Percentiles rank a stretch among this genome's conserved stretches.
Evolutionary conservation across 2,329 filamentous ascomycete genomes (phyloP).

Genomic region (Beauveria asiatica): DNA sequence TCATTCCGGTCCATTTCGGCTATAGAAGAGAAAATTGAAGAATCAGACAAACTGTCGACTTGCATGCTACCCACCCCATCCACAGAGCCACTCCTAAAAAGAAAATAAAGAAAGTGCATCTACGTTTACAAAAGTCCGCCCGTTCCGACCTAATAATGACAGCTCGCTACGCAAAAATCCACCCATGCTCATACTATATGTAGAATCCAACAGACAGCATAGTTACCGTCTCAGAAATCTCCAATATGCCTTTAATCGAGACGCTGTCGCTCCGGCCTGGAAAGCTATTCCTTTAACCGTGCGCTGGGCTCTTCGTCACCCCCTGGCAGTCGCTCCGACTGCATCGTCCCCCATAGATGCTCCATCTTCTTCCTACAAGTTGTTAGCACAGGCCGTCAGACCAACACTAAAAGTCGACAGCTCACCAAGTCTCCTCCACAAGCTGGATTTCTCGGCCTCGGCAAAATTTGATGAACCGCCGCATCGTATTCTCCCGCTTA

Average conservation of each 20-base stretch:
- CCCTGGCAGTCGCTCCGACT: slow-evolving; percentile 24
- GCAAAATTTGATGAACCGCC: slow-evolving; percentile 41
- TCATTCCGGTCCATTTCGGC: too few species aligned
- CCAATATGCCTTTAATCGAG: too few species aligned
- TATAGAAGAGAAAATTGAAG: neutral
- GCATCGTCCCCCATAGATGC: slow-evolving; percentile 26
- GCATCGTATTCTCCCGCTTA: slow-evolving; percentile 43
- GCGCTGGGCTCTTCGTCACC: slow-evolving; percentile 20
- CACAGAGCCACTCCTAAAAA: neutral
- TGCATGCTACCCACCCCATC: neutral
- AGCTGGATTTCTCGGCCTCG: slow-evolving; percentile 34
- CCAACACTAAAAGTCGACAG: slow-evolving; percentile 1
- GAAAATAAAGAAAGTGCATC: neutral
- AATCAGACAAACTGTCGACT: neutral
- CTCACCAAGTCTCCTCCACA: slow-evolving; percentile 33
- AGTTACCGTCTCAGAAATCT: too few species aligned
- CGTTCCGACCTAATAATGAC: too few species aligned
- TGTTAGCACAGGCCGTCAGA: slow-evolving; percentile 12
- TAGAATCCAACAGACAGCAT: too few species aligned
- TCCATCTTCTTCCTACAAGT: slow-evolving; percentile 27
- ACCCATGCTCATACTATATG: neutral
- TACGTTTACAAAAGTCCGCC: too few species aligned
- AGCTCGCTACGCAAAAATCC: neutral
- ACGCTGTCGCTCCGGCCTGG: slow-evolving; percentile 7
- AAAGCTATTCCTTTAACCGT: slow-evolving; percentile 19